A percentile compares a stretch with the other conserved stretches of the same genome.
Evolutionary conservation across 108 stramenopile species (phyloP).

Genomic region (Pseudonitzschia delicatissima): DNA sequence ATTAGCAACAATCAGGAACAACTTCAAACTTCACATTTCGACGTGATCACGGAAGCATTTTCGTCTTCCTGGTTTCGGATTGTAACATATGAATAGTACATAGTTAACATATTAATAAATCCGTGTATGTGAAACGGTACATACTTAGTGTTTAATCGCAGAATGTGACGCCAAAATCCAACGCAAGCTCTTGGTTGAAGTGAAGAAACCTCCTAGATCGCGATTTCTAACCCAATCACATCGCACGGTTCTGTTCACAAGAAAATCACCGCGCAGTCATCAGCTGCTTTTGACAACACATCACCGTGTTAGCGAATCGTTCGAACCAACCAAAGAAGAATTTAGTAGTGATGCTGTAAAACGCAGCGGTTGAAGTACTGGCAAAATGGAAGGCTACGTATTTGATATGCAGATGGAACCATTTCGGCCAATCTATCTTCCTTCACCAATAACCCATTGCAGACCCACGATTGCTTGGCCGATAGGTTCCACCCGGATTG

Average conservation of each 20-base stretch:
- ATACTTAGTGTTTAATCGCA: not conserved
- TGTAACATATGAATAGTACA: not conserved
- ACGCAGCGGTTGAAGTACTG: not conserved
- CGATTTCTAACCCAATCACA: conserved; percentile 1
- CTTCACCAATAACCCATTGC: not conserved
- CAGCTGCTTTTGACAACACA: too few relatives aligned
- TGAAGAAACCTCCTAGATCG: not conserved
- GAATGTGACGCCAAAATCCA: not conserved
- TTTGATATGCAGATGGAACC: too few relatives aligned
- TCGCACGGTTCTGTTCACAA: not conserved
- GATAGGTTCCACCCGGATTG: too few relatives aligned
- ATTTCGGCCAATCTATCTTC: too few relatives aligned
- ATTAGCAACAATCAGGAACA: too few relatives aligned
- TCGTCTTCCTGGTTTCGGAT: not conserved
- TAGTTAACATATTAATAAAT: not conserved
- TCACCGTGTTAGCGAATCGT: too few relatives aligned
- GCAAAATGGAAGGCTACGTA: not conserved
- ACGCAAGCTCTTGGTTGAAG: not conserved
- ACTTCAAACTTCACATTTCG: too few relatives aligned
- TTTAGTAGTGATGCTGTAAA: too few relatives aligned
- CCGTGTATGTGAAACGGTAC: not conserved
- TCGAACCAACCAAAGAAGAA: too few relatives aligned
- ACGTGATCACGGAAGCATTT: too few relatives aligned
- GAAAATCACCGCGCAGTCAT: too few relatives aligned
- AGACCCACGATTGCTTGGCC: conserved; percentile 1